Conservation (phyloP, 2,329 filamentous ascomycete species). For the Neonectria hederae region DNA sequence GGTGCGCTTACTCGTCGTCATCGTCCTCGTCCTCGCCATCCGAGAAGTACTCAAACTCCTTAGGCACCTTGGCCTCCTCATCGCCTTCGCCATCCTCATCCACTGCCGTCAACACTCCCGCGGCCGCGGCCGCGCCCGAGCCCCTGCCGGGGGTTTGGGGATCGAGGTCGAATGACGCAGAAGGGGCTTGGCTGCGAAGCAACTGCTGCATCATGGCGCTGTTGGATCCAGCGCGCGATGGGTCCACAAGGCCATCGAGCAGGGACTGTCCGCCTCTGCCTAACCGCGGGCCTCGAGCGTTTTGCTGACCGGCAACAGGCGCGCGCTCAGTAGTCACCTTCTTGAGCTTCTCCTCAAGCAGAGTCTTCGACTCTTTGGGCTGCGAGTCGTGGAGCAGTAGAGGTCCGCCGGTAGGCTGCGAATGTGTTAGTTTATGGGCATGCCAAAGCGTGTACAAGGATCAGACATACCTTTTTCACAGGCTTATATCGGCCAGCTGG, state of each 20-base stretch:
- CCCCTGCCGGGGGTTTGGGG: conserved; percentile 45
- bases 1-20: conserved; percentile 39
- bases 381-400: conserved; percentile 89
- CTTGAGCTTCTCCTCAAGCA: conserved; percentile 93
- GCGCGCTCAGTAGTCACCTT: conserved; percentile 74
- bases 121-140: conserved; percentile 74
- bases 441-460: background rate
- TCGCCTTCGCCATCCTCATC: conserved; percentile 84
- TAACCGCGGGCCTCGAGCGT: conserved; percentile 46
- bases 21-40: conserved; percentile 65
- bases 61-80: conserved; percentile 75
- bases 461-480: conserved; percentile 76
- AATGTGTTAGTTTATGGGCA: conserved; percentile 35
- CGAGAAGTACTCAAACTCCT: conserved; percentile 82
- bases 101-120: conserved; percentile 83
- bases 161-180: conserved; percentile 44
- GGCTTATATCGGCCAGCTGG: conserved; percentile 90
- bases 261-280: conserved; percentile 46
- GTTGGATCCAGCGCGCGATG: conserved; percentile 43
- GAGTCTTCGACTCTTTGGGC: conserved; percentile 78
- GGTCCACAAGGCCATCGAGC: conserved; percentile 49
- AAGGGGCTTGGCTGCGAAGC: conserved; percentile 51
- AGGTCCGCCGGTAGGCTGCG: conserved; percentile 88
- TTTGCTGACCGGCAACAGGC: conserved; percentile 60
- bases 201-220: conserved; percentile 54